These are phyloP conservation scores for Henckelia pumila DNA, from an alignment of 257 asterid genomes.

Conservation along the genomic window DNA sequence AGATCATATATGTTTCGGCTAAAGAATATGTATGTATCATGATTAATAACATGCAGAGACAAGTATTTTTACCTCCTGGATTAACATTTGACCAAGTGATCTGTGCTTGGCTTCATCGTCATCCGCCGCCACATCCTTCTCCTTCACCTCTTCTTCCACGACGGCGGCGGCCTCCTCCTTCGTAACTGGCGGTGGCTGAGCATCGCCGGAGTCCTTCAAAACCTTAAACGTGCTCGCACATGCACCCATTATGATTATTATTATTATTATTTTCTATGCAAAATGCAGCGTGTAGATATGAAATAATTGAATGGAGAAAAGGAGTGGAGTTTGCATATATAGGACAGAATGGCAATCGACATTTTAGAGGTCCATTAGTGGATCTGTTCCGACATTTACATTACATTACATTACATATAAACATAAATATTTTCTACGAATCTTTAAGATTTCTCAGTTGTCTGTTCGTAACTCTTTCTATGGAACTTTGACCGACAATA, in stretches of 20 bases:
- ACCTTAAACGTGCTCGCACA: slow-evolving; percentile 53
- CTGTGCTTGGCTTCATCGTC: slow-evolving; percentile 35
- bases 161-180: slow-evolving; percentile 29
- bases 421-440: slow-evolving; percentile 24
- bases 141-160: slow-evolving; percentile 23
- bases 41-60: background rate
- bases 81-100: slow-evolving; percentile 44
- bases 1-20: no score
- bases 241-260: slow-evolving; percentile 49
- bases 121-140: slow-evolving; percentile 27
- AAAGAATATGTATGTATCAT: no score
- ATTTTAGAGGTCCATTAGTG: slow-evolving; percentile 27
- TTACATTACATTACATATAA: no score
- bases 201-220: slow-evolving; percentile 34
- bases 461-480: slow-evolving; percentile 3
- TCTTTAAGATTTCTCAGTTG: slow-evolving; percentile 12
- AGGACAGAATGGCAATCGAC: slow-evolving; percentile 24
- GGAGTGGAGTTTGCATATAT: slow-evolving; percentile 17
- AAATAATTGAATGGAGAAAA: background rate
- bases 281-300: background rate
- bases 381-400: slow-evolving; percentile 39
- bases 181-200: slow-evolving; percentile 33
- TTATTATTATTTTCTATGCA: background rate
- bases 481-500: slow-evolving; percentile 20
- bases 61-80: slow-evolving; percentile 39